Evolutionary conservation across 2,329 filamentous ascomycete genomes (phyloP), one percentile per base, ranked within the genome.

Genomic region (Raffaelea arxii): DNA sequence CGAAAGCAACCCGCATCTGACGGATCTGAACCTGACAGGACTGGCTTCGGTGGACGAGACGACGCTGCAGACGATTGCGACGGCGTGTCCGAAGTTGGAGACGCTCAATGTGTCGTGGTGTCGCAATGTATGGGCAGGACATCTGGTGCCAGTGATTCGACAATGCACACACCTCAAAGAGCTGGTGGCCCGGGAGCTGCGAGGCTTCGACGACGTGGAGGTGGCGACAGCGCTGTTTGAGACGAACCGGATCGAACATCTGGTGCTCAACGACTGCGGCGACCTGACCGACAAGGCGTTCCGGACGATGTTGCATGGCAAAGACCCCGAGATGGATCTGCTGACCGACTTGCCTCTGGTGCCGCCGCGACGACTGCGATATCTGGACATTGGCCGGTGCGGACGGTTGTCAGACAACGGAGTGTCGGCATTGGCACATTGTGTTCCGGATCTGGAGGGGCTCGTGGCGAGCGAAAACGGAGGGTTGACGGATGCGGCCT

Each of bases 51-150:
- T 90, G 14, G 88, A 83, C 25, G 94, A 95, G 59, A 78, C 78
- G 21, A 86, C 87, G 1, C 90, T 94, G 77, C 86, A 83, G 58
- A 87, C 94, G 49, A 84, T 98, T 49, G 82, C 86, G 1, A 74
- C 84, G 45, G 82, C 83, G 35, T 97, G 91, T 56, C 80, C 82
- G 2, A 80, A 83, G 42, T 71, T 98, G n/a, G 82, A 94, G 62
- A 74, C 78, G 46, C 74, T 97, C 53, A 94, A 96, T 57, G 78
- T 97, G 19, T 94, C 89, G 0, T 97, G 91, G 88, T 98, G 92
- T 67, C 82, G 81, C 54, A 84, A 88, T 50, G 80, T 96, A 59
- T 84, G 92, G 58, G 84, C 86, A 9, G 71, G 77, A 12, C 90
- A 89, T 4, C 68, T 97, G 46, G 78, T 74, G 52, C 75, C 76